phyloP scores from a whole-genome alignment of 805 yeast species.

The Lipomyces chichibuensis region DNA sequence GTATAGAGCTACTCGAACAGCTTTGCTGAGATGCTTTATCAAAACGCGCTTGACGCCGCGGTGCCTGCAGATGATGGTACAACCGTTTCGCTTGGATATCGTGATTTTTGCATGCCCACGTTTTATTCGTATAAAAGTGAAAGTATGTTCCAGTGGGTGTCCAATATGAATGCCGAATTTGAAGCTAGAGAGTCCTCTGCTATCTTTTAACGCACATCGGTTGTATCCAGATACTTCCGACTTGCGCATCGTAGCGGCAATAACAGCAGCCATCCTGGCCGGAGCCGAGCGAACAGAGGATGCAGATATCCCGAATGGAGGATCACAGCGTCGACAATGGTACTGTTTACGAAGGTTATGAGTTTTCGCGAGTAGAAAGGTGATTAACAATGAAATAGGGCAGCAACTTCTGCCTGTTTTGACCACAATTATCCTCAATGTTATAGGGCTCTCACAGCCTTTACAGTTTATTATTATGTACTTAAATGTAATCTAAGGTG shows the following conservation, averaged over 20 bases:
- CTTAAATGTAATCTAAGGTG: too few relatives aligned
- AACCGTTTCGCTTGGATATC: neutral
- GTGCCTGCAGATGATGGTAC: neutral
- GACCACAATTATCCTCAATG: neutral
- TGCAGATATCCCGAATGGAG: neutral
- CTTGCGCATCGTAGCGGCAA: neutral
- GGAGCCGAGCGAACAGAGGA: too few relatives aligned
- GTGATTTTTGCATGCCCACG: neutral
- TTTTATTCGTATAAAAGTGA: constrained; percentile 1
- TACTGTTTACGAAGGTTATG: neutral
- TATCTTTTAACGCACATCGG: neutral
- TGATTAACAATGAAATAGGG: neutral
- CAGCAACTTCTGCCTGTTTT: neutral
- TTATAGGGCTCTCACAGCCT: constrained; percentile 1
- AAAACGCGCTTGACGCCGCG: too few relatives aligned
- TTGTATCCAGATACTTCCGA: constrained; percentile 3
- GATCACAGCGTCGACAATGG: constrained; percentile 2
- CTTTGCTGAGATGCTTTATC: constrained; percentile 3
- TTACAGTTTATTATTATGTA: too few relatives aligned
- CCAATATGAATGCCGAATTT: constrained; percentile 4
- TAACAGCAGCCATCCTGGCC: neutral
- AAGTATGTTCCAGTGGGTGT: constrained; percentile 1
- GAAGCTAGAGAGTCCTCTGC: constrained; percentile 4
- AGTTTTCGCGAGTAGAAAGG: constrained; percentile 5
- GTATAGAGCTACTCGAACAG: neutral